A percentile compares a stretch with the other conserved stretches of the same genome.
These are phyloP conservation scores for Marasmius sp. DNA, from an alignment of 1,284 basidiomycete genomes.

Conservation along the genomic window DNA sequence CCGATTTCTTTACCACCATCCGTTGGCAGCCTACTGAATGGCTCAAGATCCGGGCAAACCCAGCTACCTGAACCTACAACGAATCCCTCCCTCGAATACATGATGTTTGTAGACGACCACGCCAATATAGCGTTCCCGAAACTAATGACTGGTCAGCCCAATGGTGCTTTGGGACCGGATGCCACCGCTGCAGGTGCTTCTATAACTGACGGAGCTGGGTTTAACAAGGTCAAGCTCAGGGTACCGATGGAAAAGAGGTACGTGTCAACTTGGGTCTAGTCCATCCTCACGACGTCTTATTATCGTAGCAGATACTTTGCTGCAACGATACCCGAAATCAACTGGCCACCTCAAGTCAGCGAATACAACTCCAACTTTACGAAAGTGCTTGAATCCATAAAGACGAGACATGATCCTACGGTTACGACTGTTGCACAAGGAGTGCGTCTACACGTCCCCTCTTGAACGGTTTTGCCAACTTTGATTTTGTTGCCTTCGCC, in stretches of 20 bases:
- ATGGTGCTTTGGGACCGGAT: background rate
- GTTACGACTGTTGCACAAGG: constrained; percentile 97
- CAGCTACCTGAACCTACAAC: constrained; percentile 66
- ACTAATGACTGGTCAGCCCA: background rate
- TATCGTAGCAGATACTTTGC: constrained; percentile 26
- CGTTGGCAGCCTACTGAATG: constrained; percentile 68
- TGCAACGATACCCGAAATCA: constrained; percentile 48
- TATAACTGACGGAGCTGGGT: constrained; percentile 32
- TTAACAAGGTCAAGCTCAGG: constrained; percentile 61
- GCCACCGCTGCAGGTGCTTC: background rate
- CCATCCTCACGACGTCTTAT: constrained; percentile 5
- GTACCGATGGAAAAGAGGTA: constrained; percentile 76
- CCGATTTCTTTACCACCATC: constrained; percentile 66
- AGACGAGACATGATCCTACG: constrained; percentile 94
- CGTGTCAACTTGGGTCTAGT: constrained; percentile 14
- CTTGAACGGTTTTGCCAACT: background rate
- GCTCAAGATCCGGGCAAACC: constrained; percentile 30
- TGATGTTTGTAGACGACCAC: constrained; percentile 27
- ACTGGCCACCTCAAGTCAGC: constrained; percentile 91
- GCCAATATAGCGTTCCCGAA: background rate
- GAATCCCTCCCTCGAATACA: constrained; percentile 60
- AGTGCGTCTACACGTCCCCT: constrained; percentile 30
- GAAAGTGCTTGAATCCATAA: constrained; percentile 85
- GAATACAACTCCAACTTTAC: constrained; percentile 96
- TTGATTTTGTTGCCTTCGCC: background rate